Base-by-base conservation (phyloP, 179 eudicot genomes). In the Kewa caespitosa region DNA sequence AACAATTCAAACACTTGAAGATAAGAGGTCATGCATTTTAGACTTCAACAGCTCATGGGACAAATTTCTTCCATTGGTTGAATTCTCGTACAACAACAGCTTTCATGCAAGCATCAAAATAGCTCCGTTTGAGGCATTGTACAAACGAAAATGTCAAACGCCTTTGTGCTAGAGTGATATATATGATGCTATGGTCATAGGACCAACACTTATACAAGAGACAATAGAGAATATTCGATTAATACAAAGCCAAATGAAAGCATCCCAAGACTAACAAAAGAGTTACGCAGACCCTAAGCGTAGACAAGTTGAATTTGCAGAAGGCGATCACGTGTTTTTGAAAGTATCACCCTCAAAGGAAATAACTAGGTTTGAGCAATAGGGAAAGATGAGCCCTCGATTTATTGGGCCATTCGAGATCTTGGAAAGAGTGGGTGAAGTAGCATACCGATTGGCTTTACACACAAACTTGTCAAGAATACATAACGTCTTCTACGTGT, bases 71-170 rank as follows among this genome's bases (percentile, higher is more conserved):
- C 34, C 32, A 2, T 32, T 32, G 10, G 23, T 62, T 1, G 54
- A 62, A 9, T 62, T 62, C 34, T 62, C 38, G 0, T 62, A 62
- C 25, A 62, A 62, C n/a, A 62, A 62, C 10, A 62, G 38, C 17
- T 62, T 32, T 14, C 67, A 62, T 30, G 38, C 23, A 9, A 62
- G 18, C 39, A 62, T 62, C 8, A 32, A 62, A 13, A 62, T 62
- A 39, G 67, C 23, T 32, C 67, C 67, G 14, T 62, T 62, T 62
- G 39, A 62, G 34, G 67, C 67, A 3, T 62, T 62, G n/a, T 62
- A 32, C 22, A 25, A 39, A 20, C 11, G 67, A 34, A 32, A 14
- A 18, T 62, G 38, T 34, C 11, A 6, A 4, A 62, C 39, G 0
- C 25, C 67, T 8, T 14, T 62, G 1, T 17, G 39, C 18, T 33